Evolutionary conservation across 352 stramenopile species (phyloP).

Genomic region (Peronospora farinosa): DNA sequence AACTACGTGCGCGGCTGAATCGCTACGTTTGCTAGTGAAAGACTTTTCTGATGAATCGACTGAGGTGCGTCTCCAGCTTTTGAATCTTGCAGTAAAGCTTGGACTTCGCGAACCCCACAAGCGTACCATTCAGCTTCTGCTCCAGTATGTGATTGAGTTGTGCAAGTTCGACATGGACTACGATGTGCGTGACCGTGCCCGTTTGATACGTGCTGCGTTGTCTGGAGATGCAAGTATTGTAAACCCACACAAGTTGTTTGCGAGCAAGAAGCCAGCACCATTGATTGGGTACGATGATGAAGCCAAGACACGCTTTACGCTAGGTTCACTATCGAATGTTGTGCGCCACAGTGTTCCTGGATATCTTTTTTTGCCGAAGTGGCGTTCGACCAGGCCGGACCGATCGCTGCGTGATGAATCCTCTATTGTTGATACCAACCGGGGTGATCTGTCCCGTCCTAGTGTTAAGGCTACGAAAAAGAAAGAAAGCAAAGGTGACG

Average conservation of each 20-base stretch:
- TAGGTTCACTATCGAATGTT: conserved; percentile 85
- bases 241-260: conserved; percentile 71
- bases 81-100: conserved; percentile 92
- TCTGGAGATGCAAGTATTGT: conserved; percentile 52
- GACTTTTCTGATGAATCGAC: conserved; percentile 85
- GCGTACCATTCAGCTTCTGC: conserved; percentile 67
- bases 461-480: conserved; percentile 27
- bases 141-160: conserved; percentile 90
- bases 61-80: conserved; percentile 83
- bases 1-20: conserved; percentile 70
- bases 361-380: conserved; percentile 71
- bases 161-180: conserved; percentile 90
- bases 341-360: conserved; percentile 81
- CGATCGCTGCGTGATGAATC: conserved; percentile 69
- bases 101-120: conserved; percentile 62
- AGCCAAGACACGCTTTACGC: conserved; percentile 63
- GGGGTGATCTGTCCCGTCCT: conserved; percentile 13
- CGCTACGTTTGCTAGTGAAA: conserved; percentile 82
- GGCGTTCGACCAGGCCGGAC: conserved; percentile 64
- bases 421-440: conserved; percentile 37
- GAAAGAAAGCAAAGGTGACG: conserved; percentile 27
- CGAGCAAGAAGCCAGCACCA: conserved; percentile 72
- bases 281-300: conserved; percentile 72
- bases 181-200: conserved; percentile 88
- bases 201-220: conserved; percentile 73